Base-by-base conservation (phyloP, 495 filamentous ascomycete genomes). In the Hypoxylon lienhwacheense region DNA sequence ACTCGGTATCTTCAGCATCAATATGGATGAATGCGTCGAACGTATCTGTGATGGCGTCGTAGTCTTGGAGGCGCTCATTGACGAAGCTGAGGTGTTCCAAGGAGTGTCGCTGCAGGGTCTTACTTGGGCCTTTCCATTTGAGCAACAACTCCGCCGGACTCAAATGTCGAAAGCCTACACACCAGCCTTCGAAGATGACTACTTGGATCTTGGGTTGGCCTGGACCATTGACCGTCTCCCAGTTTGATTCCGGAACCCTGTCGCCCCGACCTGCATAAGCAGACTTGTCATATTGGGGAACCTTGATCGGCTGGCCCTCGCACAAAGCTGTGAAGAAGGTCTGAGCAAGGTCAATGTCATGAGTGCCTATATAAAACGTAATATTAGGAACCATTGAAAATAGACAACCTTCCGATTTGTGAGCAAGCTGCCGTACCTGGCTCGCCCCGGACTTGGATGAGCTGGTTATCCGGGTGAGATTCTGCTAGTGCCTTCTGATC, bases 111-210 rank as follows among this genome's bases (percentile, higher is more conserved):
- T 81, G 82, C 33, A 73, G 70, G 51, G 71, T 81, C 35, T 53
- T 69, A 31, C 75, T 78, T 2, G 83, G 79, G 16, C 56, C 63
- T 37, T 78, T 69, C 83, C 85, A 90, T 34, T 59, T 65, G 12
- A 41, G 60, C 47, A 77, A 73, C 22, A 92, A 52, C n/a, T 73
- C 73, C 1, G 68, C 43, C 8, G 81, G 74, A 45, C 72, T 63
- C 42, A 91, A 76, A 3, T 84, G 60, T 11, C 86, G 81, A 71
- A 97, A 97, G 1, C 91, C 92, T 24, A 96, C 85, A 70, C 88
- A 83, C 92, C 92, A 97, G 11, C 92, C 92, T 65, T 97, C 92
- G 47, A 97, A 85, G 34, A 97, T 81, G 1, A 97, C 76, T 15
- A 88, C 78, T 48, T 84, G 74, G 19, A 88, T 70, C 28, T 68